Base-by-base conservation (phyloP, 306 rosid species). In the Trichosanthes cucumerina region DNA sequence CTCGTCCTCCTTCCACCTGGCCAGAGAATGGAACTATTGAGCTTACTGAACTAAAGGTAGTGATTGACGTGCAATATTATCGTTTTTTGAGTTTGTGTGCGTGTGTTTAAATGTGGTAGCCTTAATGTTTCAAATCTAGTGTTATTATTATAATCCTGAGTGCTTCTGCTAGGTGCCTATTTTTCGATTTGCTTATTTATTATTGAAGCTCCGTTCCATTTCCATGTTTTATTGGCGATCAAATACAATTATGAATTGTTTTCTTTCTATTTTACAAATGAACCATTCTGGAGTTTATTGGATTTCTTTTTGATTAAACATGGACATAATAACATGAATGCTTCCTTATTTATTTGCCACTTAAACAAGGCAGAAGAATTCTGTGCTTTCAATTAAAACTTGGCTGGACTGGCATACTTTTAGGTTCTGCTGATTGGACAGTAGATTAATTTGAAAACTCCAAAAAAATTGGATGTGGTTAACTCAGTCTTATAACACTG, bases 11-110 rank as follows among this genome's bases (percentile, higher is more conserved):
- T 76, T 78, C 88, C 44, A 49, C 86, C 47, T 92, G 98, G 98
- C 98, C 98, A 9, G 93, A 88, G 73, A 85, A 85, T 79, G 98
- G 98, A 78, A 81, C 94, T 79, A 90, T 94, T 41, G 85, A 89
- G 81, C 65, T 94, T 56, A 79, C 82, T 83, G 96, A 92, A 80
- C 81, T 94, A 75, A 94, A 90, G 97, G 98, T 92, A 78, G 15
- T 24, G 43, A 7, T 14, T 47, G 26, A 56, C 75, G n/a, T 24
- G 76, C 77, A 68, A 79, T 53, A 54, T 82, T 75, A 49, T 39
- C 59, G 43, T 73, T 58, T 58, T 50, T 79, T 66, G 46, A 18
- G 73, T 36, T 1, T 15, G 2, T 31, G 19, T 15, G 38, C 33
- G n/a, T 14, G 10, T 5, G 54, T 60, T 24, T 60, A 12, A 58